Conservation (phyloP, 352 stramenopile species). For the Phytophthora lateralis region DNA sequence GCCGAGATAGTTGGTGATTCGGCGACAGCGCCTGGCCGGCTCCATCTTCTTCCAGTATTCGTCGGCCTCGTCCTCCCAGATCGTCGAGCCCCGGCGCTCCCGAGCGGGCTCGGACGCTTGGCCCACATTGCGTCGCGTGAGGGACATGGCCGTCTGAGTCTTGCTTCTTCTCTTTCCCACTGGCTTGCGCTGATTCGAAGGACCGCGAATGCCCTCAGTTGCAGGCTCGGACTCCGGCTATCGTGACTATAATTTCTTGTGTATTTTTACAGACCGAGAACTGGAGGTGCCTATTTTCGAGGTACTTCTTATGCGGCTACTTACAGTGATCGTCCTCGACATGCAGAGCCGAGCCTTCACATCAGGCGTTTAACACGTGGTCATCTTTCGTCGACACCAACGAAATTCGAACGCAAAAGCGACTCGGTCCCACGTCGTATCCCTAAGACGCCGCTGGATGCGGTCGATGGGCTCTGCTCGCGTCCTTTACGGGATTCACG, state of each 20-base stretch:
- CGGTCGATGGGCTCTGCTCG: constrained; percentile 5
- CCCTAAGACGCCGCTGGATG: constrained; percentile 19
- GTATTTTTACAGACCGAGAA: constrained; percentile 15
- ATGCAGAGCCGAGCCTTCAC: neutral
- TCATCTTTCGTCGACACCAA: constrained; percentile 35
- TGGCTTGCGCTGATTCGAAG: constrained; percentile 10
- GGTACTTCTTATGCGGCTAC: constrained; percentile 13
- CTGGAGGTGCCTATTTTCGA: constrained; percentile 5
- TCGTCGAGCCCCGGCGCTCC: constrained; percentile 43
- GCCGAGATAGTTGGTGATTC: constrained; percentile 37
- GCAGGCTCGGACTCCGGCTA: constrained; percentile 1
- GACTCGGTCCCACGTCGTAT: constrained; percentile 28
- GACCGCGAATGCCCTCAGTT: constrained; percentile 4
- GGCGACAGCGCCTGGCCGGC: constrained; percentile 44
- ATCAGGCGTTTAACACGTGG: constrained; percentile 10
- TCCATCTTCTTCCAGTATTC: constrained; percentile 84
- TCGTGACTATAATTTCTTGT: constrained; percentile 7
- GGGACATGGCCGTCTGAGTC: constrained; percentile 33
- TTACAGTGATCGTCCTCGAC: neutral
- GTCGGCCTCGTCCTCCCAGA: constrained; percentile 71
- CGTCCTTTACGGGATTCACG: constrained; percentile 20
- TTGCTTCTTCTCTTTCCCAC: constrained; percentile 9
- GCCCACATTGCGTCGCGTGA: constrained; percentile 53
- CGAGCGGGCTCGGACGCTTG: constrained; percentile 8
- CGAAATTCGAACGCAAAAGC: constrained; percentile 25